phyloP scores from a whole-genome alignment of 2,329 filamentous ascomycete genomes.

The Cercospora berteroae region DNA sequence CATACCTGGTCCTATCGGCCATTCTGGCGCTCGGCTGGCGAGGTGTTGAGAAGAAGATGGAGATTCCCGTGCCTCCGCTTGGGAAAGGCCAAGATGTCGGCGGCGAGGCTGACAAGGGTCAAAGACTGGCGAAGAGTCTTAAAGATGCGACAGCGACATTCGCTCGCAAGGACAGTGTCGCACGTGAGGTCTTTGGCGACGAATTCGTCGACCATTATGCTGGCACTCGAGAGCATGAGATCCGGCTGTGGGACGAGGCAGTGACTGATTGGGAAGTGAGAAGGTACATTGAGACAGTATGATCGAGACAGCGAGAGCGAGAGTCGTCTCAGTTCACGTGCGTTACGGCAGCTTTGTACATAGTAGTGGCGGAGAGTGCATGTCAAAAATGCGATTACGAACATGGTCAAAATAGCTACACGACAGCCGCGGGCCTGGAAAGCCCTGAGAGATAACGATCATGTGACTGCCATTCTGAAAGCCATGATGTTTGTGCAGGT shows the following conservation, averaged over 20 bases:
- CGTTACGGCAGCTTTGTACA: conserved; percentile 2
- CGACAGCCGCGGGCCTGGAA: background rate
- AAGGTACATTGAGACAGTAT: conserved; percentile 42
- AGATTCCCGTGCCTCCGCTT: conserved; percentile 76
- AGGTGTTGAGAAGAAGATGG: conserved; percentile 87
- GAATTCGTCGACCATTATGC: conserved; percentile 95
- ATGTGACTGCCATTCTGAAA: background rate
- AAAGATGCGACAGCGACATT: conserved; percentile 82
- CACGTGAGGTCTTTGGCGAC: conserved; percentile 90
- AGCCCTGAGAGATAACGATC: background rate
- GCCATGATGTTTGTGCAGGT: background rate
- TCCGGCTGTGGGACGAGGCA: conserved; percentile 87
- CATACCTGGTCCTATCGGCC: conserved; percentile 80
- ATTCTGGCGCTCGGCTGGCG: conserved; percentile 86
- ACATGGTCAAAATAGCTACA: background rate
- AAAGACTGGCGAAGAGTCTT: conserved; percentile 76
- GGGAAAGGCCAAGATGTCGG: conserved; percentile 83
- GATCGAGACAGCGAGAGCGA: background rate
- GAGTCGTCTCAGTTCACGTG: background rate
- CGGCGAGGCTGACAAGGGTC: conserved; percentile 66
- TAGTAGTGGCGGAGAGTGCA: background rate
- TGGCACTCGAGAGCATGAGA: conserved; percentile 88
- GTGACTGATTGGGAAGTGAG: conserved; percentile 76
- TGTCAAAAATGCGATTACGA: background rate
- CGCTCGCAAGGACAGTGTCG: conserved; percentile 73